Conservation (phyloP, 2,329 filamentous ascomycete species). For the Verticillium isaacii region DNA sequence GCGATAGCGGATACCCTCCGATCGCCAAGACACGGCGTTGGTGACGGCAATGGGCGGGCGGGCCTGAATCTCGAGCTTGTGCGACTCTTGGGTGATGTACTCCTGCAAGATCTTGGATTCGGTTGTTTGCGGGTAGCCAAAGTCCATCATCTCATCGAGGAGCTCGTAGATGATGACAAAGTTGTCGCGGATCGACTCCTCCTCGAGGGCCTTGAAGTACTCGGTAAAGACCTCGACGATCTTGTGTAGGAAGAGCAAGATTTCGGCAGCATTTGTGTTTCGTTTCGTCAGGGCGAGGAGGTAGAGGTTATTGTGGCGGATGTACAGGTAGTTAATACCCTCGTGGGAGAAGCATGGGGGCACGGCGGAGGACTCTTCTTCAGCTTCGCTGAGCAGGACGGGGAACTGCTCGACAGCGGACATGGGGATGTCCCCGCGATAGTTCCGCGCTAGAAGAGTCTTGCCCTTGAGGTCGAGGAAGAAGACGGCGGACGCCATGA, state of each 20-base stretch:
- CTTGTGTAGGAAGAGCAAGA: constrained; percentile 96
- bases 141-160: constrained; percentile 99
- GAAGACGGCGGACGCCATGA: constrained; percentile 96
- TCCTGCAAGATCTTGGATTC: constrained; percentile 98
- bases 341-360: constrained; percentile 98
- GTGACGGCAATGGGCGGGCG: constrained; percentile 96
- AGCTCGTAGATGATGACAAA: constrained; percentile 99
- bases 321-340: constrained; percentile 99
- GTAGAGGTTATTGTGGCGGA: constrained; percentile 98
- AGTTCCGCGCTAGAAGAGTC: constrained; percentile 98
- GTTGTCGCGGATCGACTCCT: constrained; percentile 98
- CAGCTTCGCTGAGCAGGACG: constrained; percentile 89
- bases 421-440: constrained; percentile 98
- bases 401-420: constrained; percentile 98
- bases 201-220: constrained; percentile 98
- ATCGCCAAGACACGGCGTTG: constrained; percentile 96
- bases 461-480: constrained; percentile 99
- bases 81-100: constrained; percentile 98
- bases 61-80: constrained; percentile 96
- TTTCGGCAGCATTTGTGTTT: constrained; percentile 98
- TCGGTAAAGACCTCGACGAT: constrained; percentile 98
- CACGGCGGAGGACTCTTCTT: constrained; percentile 97
- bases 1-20: constrained; percentile 94
- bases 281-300: constrained; percentile 96
- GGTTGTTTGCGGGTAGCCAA: constrained; percentile 97